Conservation (phyloP, 495 filamentous ascomycete species). For the Podospora fimiseda region DNA sequence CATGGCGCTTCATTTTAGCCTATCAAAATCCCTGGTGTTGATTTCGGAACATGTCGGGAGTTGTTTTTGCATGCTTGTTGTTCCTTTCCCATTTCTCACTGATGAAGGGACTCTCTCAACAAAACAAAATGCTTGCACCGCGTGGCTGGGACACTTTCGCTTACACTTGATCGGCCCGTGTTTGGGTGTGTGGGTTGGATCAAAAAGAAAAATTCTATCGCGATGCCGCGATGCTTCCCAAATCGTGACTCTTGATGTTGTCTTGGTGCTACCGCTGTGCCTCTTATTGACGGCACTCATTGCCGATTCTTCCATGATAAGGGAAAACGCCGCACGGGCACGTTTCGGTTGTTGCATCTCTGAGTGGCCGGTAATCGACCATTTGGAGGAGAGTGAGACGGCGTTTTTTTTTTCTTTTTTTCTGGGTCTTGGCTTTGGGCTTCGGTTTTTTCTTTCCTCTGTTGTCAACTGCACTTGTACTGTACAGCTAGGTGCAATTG, state of each 20-base stretch:
- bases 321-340: not conserved
- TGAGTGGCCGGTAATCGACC: conserved; percentile 8
- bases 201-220: too few species aligned
- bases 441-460: too few species aligned
- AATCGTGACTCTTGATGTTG: not conserved
- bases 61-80: not conserved
- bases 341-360: conserved; percentile 8
- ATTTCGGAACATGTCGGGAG: conserved; percentile 16
- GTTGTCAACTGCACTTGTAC: too few species aligned
- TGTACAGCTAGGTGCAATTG: too few species aligned
- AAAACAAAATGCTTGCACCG: conserved; percentile 6
- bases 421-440: too few species aligned
- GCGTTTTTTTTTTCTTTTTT: too few species aligned
- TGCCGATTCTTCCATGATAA: conserved; percentile 1
- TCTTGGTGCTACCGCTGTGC: conserved; percentile 7
- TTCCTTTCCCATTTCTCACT: not conserved
- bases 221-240: not conserved
- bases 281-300: conserved; percentile 3
- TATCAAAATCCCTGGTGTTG: conserved; percentile 12
- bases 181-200: too few species aligned
- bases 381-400: not conserved
- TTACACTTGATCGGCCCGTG: not conserved
- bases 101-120: too few species aligned
- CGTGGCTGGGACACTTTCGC: conserved; percentile 5
- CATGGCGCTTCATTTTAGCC: conserved; percentile 15